Conservation (phyloP, 1,139 yeast genomes). For the Diutina siamensis region DNA sequence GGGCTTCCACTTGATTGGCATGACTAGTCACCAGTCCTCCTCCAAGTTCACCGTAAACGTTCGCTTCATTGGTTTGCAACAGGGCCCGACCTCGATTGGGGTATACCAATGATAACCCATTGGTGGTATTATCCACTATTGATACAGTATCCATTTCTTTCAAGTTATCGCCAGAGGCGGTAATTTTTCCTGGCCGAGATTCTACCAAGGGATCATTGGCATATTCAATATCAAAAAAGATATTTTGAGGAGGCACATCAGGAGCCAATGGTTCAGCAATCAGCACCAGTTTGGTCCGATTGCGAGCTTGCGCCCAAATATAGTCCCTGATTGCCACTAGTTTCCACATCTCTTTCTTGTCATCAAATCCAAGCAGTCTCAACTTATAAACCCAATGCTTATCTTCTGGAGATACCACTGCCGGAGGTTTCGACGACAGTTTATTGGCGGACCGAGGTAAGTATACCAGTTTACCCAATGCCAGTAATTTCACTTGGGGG, state of each 20-base stretch:
- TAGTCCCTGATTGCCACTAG: slow-evolving; percentile 58
- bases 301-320: slow-evolving; percentile 22
- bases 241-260: slow-evolving; percentile 39
- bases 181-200: slow-evolving; percentile 10
- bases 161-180: slow-evolving; percentile 1
- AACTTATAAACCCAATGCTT: slow-evolving; percentile 63
- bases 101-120: slow-evolving; percentile 16
- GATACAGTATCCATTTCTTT: slow-evolving; percentile 9
- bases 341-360: slow-evolving; percentile 68
- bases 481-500: neutral
- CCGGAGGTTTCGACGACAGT: slow-evolving; percentile 8
- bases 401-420: slow-evolving; percentile 48
- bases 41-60: slow-evolving; percentile 52
- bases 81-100: slow-evolving; percentile 23
- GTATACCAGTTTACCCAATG: slow-evolving; percentile 29
- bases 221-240: slow-evolving; percentile 52
- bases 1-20: neutral
- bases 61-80: slow-evolving; percentile 44
- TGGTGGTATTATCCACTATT: neutral
- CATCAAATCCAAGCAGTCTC: slow-evolving; percentile 57
- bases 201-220: slow-evolving; percentile 30
- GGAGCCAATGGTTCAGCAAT: slow-evolving; percentile 10
- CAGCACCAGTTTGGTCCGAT: slow-evolving; percentile 5
- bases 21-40: slow-evolving; percentile 7
- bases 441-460: slow-evolving; percentile 13